Conservation (phyloP, 2,329 filamentous ascomycete species). For the Cercospora sp. region DNA sequence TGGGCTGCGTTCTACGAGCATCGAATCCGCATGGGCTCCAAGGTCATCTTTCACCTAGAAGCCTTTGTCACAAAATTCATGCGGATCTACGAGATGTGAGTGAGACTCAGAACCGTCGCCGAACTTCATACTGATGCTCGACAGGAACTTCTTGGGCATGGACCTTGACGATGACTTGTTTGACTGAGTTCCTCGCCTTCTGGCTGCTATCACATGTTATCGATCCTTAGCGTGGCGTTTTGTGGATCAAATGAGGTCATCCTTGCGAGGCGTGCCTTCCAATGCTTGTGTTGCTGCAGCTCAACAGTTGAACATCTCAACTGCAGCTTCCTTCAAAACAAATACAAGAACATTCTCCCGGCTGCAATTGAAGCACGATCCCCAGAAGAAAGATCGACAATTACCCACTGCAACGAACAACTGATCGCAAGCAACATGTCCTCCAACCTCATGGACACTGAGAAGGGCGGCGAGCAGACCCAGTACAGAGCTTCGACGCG, state of each 20-base stretch:
- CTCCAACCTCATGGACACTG: constrained; percentile 59
- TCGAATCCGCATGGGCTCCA: constrained; percentile 79
- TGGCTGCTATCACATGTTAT: constrained; percentile 15
- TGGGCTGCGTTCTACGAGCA: constrained; percentile 99
- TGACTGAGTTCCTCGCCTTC: constrained; percentile 29
- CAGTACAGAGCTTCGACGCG: constrained; percentile 46
- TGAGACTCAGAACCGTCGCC: background rate
- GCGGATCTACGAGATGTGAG: constrained; percentile 86
- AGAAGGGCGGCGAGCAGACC: constrained; percentile 60
- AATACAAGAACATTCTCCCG: background rate
- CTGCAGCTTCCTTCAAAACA: constrained; percentile 5
- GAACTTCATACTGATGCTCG: constrained; percentile 19
- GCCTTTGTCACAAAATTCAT: constrained; percentile 99
- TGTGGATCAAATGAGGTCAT: constrained; percentile 17
- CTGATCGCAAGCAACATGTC: constrained; percentile 45
- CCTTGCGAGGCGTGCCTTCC: constrained; percentile 12
- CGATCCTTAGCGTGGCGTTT: constrained; percentile 36
- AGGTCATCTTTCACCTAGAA: constrained; percentile 97
- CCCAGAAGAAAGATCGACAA: too few relatives aligned
- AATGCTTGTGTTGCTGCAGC: constrained; percentile 15
- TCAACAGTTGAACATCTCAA: constrained; percentile 15
- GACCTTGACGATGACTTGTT: constrained; percentile 56
- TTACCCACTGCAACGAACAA: too few relatives aligned
- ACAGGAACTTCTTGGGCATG: constrained; percentile 74
- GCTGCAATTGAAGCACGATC: background rate